These are phyloP conservation scores for Macrolepiota dolichaula DNA, from an alignment of 768 basidiomycete genomes.

Conservation along the genomic window DNA sequence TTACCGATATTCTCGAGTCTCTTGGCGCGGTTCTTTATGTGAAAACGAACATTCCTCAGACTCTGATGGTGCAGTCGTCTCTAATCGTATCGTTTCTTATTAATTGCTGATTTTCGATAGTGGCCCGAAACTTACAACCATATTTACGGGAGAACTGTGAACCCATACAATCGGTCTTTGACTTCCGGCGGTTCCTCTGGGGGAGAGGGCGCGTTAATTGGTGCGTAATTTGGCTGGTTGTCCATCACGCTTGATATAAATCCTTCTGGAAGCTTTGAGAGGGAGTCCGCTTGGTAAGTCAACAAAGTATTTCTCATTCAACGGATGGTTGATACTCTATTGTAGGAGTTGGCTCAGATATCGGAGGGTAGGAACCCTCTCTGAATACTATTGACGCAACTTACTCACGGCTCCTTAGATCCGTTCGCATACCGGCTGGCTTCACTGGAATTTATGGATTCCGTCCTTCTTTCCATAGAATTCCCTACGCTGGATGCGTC, in stretches of 20 bases:
- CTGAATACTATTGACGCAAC: not conserved
- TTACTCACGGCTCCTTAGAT: slow-evolving; percentile 35
- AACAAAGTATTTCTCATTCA: not conserved
- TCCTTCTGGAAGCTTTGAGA: slow-evolving; percentile 29
- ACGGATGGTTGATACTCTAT: slow-evolving; percentile 20
- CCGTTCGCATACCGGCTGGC: slow-evolving; percentile 65
- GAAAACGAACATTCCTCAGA: slow-evolving; percentile 76
- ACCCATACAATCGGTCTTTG: slow-evolving; percentile 69
- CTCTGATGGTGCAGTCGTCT: slow-evolving; percentile 51
- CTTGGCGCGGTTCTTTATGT: slow-evolving; percentile 72
- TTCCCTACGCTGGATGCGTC: slow-evolving; percentile 66
- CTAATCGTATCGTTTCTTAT: not conserved
- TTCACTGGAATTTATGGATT: slow-evolving; percentile 73
- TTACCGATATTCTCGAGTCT: slow-evolving; percentile 64
- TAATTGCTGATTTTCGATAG: slow-evolving; percentile 27
- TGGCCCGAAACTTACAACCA: slow-evolving; percentile 78
- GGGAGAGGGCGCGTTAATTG: slow-evolving; percentile 79
- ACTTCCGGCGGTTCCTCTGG: slow-evolving; percentile 83
- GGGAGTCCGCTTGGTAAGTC: slow-evolving; percentile 40
- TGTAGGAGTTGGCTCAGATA: slow-evolving; percentile 74
- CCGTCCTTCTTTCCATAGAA: slow-evolving; percentile 62
- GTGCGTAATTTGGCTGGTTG: slow-evolving; percentile 22
- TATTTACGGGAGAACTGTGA: slow-evolving; percentile 74
- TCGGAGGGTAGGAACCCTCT: slow-evolving; percentile 55
- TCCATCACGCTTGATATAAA: not conserved